A percentile compares a stretch with the other conserved stretches of the same genome.
phyloP scores from a whole-genome alignment of 2,329 filamentous ascomycete species.

The Ampelomyces quisqualis region DNA sequence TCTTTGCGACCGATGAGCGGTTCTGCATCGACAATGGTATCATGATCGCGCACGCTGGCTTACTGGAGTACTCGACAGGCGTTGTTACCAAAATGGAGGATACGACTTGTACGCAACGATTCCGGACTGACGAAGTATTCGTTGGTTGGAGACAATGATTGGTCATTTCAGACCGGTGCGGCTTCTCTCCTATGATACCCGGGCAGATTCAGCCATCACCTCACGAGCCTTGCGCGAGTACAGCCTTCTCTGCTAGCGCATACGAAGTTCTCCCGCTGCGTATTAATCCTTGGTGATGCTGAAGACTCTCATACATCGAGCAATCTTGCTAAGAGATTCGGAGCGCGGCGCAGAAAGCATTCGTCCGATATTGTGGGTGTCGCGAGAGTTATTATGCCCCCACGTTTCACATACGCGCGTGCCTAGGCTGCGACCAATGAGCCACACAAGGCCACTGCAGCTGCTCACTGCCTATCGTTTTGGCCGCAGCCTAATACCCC shows the following conservation, averaged over 20 bases:
- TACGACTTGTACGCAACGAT: constrained; percentile 65
- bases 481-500: background rate
- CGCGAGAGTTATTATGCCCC: no score
- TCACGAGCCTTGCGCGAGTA: no score
- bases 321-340: no score
- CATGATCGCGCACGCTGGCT: constrained; percentile 96
- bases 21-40: constrained; percentile 99
- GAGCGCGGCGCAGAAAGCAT: no score
- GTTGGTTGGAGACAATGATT: constrained; percentile 52
- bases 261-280: background rate
- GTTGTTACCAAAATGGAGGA: constrained; percentile 75
- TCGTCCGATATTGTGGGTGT: no score
- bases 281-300: no score
- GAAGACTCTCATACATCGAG: no score
- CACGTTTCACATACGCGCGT: background rate
- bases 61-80: constrained; percentile 81
- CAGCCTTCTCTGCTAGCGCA: background rate
- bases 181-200: constrained; percentile 15
- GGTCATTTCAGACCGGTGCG: background rate
- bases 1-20: constrained; percentile 93
- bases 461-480: background rate
- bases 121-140: constrained; percentile 54
- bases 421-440: background rate
- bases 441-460: background rate
- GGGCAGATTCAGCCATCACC: background rate